Evolutionary conservation across 371 early-diverging fungal genomes (phyloP), one percentile per base, ranked within the genome.

Genomic region (Mortierella sp.): DNA sequence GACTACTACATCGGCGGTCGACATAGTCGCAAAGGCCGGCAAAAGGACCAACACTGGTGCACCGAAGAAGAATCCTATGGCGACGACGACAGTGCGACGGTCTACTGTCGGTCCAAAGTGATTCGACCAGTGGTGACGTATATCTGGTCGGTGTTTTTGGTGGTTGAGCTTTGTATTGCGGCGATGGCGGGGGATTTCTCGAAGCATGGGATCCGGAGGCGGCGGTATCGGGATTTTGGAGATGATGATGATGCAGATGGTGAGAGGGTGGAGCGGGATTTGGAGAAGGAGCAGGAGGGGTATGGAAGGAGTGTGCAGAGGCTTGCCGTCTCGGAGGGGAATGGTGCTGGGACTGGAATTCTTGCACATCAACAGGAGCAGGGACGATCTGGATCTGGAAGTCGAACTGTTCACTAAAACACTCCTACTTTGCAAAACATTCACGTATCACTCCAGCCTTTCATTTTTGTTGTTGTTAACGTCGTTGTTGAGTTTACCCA

Each of bases 61-160:
- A 64, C 75, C 37, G 6, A 73, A 0, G 84, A 80, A 28, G 75
- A 84, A 31, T 67, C 84, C 43, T 84, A 70, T 57, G 84, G 84
- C 6, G 84, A 84, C 44, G 64, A 78, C 34, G 70, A 80, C 31
- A 80, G 81, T 43, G 84, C 84, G 3, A 57, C 34, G 0, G 84
- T 84, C 2, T 84, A 78, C 24, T 84, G 84, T 51, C 77, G 51
- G 34, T 67, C 72, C 73, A 84, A 73, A 28, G 34, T 19, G 5
- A 75, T 84, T 5, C 75, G 84, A 28, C 84, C 84, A 0, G 71
- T 40, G 2, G 40, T 84, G 37, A 78, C 81, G 3, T 84, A 84
- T 72, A 24, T 69, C 19, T 80, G 84, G 84, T 78, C 76, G 9
- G 50, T 54, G 0, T 44, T 84, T 6, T n/a, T 80, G 37, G 11